Evolutionary conservation across 352 stramenopile genomes (phyloP), one percentile per base, ranked within the genome.

Genomic region (Phytophthora cactorum): DNA sequence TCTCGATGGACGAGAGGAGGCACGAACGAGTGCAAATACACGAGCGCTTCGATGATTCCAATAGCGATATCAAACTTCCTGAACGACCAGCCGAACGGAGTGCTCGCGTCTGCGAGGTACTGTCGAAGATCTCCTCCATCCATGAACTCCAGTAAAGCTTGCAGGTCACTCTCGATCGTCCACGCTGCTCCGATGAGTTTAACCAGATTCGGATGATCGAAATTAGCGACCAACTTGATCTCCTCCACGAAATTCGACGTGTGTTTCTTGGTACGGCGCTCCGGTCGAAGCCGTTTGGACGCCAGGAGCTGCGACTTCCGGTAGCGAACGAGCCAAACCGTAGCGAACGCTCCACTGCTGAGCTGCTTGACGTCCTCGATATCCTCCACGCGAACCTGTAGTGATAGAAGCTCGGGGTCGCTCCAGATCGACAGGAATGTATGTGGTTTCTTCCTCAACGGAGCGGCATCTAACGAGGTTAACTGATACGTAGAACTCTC

Each of bases 171-270:
- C 15, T 77, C 53, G 1, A 69, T 68, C 14, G 75, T 62, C 77
- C 77, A 85, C 4, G 74, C 71, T 15, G 75, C 62, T 3, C 74
- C 65, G 5, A 72, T 34, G 22, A 68, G 41, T 4, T 63, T 62
- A 1, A 68, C 58, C 7, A 72, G 63, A 32, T 41, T 50, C 8
- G 74, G 67, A 49, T 91, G 82, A 7, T 79, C 68, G 14, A 84
- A 78, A 28, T 69, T 67, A n/a, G 78, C 73, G 15, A 81, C 60
- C 28, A 84, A 32, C 28, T 79, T 77, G 43, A 86, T 81, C 52
- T 86, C 75, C 6, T 79, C 68, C 12, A 77, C 66, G 41, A 87
- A 80, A 39, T 38, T 67, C 10, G 68, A 72, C 9, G 72, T 79
- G 44, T 76, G 69, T 31, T 79, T 72, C 41, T 79, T 71, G 15